A percentile compares a stretch with the other conserved stretches of the same genome.
Conservation (phyloP, 106 monocot genomes). For the Acorus calamus region DNA sequence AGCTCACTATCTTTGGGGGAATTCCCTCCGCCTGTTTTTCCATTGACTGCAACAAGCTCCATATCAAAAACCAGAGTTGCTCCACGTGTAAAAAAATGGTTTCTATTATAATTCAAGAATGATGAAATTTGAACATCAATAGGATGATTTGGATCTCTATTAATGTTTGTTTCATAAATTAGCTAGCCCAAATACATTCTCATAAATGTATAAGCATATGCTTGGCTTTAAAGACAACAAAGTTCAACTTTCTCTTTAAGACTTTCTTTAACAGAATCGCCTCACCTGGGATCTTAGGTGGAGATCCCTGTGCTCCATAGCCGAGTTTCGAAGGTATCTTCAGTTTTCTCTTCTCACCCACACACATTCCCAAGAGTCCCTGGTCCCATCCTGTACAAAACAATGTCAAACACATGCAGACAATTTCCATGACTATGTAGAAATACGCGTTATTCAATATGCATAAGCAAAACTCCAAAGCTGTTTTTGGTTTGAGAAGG, state of each 20-base stretch:
- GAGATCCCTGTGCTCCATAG: slow-evolving; percentile 76
- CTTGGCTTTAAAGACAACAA: too few relatives aligned
- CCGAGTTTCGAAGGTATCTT: slow-evolving; percentile 97
- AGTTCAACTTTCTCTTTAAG: too few relatives aligned
- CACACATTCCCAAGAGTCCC: slow-evolving; percentile 89
- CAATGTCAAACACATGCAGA: neutral
- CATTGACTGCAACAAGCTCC: slow-evolving; percentile 87
- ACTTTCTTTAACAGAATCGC: neutral
- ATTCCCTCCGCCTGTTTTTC: slow-evolving; percentile 29
- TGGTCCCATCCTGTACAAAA: slow-evolving; percentile 82
- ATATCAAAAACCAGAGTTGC: slow-evolving; percentile 94
- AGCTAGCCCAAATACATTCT: too few relatives aligned
- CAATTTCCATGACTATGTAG: too few relatives aligned
- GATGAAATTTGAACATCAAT: too few relatives aligned
- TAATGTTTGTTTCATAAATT: too few relatives aligned
- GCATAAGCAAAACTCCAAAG: neutral
- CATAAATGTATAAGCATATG: too few relatives aligned
- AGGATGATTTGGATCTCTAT: too few relatives aligned
- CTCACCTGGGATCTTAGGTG: slow-evolving; percentile 66
- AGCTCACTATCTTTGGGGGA: slow-evolving; percentile 22
- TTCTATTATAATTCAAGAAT: too few relatives aligned
- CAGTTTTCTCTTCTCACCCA: slow-evolving; percentile 94
- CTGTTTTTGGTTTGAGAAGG: neutral
- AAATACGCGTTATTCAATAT: neutral
- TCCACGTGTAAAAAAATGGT: slow-evolving; percentile 43